These are phyloP conservation scores for Kalanchoe fedtschenkoi DNA, from an alignment of 164 flowering plant species.

Conservation along the genomic window DNA sequence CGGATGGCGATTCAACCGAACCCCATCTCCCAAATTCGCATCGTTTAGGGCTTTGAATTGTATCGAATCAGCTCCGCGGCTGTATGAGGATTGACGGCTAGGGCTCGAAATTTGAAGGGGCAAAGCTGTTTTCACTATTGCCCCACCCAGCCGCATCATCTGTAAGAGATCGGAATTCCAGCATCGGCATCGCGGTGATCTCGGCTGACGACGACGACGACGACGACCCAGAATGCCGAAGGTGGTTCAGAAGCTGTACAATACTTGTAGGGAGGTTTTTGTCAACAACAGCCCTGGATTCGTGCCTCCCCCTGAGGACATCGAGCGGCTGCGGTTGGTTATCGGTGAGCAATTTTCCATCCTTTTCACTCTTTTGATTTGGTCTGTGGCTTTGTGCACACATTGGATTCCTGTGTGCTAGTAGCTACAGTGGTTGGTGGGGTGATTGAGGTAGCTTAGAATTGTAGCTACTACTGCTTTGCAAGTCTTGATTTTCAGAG, in stretches of 20 bases:
- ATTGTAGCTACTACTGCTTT: not conserved
- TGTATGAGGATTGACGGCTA: conserved; percentile 16
- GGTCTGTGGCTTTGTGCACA: not conserved
- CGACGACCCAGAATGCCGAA: conserved; percentile 6
- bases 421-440: not conserved
- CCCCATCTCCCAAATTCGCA: not conserved
- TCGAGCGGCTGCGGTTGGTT: conserved; percentile 29
- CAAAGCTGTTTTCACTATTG: conserved; percentile 1
- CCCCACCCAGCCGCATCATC: conserved; percentile 8
- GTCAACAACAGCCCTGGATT: conserved; percentile 26
- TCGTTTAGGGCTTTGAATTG: conserved; percentile 2
- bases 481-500: not conserved
- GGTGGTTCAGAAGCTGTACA: conserved; percentile 39
- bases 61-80: not conserved
- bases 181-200: too few relatives aligned
- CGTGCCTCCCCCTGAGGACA: conserved; percentile 33
- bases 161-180: not conserved
- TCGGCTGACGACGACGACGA: too few relatives aligned
- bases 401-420: too few relatives aligned
- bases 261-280: conserved; percentile 51
- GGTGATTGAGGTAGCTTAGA: too few relatives aligned
- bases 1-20: not conserved
- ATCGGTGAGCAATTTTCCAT: conserved; percentile 25
- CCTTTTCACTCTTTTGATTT: not conserved
- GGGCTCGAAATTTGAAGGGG: conserved; percentile 5